phyloP scores from a whole-genome alignment of 148 eudicot species.

The Camellia lanceoleosa region DNA sequence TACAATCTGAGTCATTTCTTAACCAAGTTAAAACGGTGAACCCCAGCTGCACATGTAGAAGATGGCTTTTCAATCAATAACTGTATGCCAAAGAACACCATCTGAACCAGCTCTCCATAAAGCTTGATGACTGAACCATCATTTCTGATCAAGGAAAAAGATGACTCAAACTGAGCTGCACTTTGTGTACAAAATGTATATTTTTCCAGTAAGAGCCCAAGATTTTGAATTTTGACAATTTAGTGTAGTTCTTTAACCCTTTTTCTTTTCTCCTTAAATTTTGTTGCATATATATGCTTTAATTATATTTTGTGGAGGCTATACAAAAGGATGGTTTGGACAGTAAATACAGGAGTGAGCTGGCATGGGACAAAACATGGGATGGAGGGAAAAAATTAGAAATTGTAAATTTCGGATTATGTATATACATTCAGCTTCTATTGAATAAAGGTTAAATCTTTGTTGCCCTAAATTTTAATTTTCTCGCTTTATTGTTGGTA shows the following conservation, averaged over 20 bases:
- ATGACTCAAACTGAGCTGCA: neutral
- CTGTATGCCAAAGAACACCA: conserved; percentile 70
- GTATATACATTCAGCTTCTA: conserved; percentile 13
- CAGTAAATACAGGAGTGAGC: conserved; percentile 8
- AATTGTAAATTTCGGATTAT: neutral
- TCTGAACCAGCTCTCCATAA: conserved; percentile 57
- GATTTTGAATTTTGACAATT: conserved; percentile 15
- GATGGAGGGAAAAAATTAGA: neutral
- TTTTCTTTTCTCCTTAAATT: neutral
- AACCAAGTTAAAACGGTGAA: conserved; percentile 62
- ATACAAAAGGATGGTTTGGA: conserved; percentile 5
- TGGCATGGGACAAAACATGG: neutral
- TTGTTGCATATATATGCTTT: neutral
- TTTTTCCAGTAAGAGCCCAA: conserved; percentile 8
- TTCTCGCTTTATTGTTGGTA: neutral
- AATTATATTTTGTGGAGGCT: conserved; percentile 4
- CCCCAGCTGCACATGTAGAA: neutral
- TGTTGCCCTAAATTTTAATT: neutral
- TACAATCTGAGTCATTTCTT: conserved; percentile 83
- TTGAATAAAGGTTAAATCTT: neutral
- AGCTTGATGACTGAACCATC: conserved; percentile 33
- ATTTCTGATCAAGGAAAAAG: neutral
- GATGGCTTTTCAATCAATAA: conserved; percentile 72
- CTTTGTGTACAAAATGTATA: conserved; percentile 22
- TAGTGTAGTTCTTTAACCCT: neutral